phyloP scores from a whole-genome alignment of 306 rosid genomes.

The Argentina anserina region DNA sequence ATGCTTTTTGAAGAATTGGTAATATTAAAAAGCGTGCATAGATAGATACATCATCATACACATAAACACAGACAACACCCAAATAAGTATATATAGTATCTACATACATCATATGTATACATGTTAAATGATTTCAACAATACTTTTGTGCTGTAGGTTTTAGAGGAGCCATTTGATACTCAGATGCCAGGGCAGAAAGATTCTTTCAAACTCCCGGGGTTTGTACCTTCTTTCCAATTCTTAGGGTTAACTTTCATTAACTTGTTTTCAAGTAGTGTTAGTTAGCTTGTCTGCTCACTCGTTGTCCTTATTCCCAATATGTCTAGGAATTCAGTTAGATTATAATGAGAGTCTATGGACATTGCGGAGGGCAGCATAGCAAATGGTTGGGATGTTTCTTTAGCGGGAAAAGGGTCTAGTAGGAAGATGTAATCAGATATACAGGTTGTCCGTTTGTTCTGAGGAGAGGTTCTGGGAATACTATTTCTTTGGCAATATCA shows the following conservation, averaged over 20 bases:
- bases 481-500: not conserved
- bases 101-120: not conserved
- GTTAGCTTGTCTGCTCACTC: not conserved
- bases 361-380: not conserved
- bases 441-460: not conserved
- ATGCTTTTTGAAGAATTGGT: not conserved
- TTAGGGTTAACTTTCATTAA: no score
- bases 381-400: not conserved
- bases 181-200: constrained; percentile 53
- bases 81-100: not conserved
- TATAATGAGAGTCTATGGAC: not conserved
- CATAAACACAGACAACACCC: not conserved
- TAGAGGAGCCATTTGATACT: constrained; percentile 62
- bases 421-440: not conserved
- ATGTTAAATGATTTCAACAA: not conserved
- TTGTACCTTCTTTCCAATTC: constrained; percentile 31
- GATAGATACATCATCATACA: not conserved
- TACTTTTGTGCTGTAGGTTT: constrained; percentile 42
- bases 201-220: constrained; percentile 72
- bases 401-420: not conserved
- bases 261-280: not conserved
- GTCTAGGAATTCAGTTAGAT: not conserved
- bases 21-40: not conserved
- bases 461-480: not conserved
- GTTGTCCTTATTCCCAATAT: not conserved